phyloP scores from a whole-genome alignment of 2,329 filamentous ascomycete genomes.

The Hymenoscyphus albidus region DNA sequence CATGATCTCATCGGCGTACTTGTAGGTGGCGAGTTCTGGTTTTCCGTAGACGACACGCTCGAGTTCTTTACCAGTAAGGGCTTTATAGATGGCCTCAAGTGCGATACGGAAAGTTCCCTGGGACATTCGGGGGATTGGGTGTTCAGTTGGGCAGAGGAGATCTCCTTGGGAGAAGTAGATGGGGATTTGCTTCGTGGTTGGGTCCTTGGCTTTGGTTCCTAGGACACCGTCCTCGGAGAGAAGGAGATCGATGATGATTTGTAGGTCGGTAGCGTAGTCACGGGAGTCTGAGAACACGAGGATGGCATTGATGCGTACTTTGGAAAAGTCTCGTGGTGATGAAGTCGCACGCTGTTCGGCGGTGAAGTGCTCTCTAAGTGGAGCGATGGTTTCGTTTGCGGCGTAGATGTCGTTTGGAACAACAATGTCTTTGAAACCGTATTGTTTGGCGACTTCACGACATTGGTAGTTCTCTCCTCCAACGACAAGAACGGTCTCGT shows the following conservation, averaged over 20 bases:
- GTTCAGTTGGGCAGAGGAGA: constrained; percentile 60
- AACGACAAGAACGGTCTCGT: constrained; percentile 70
- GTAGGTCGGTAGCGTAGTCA: constrained; percentile 71
- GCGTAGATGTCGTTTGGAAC: constrained; percentile 72
- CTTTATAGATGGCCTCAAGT: constrained; percentile 70
- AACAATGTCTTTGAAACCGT: constrained; percentile 70
- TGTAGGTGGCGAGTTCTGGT: constrained; percentile 72
- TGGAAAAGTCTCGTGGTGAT: constrained; percentile 66
- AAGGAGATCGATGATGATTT: constrained; percentile 71
- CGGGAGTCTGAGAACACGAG: constrained; percentile 71
- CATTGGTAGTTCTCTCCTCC: constrained; percentile 73
- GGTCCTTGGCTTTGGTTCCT: constrained; percentile 62
- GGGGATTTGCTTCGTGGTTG: constrained; percentile 62
- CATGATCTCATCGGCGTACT: constrained; percentile 72
- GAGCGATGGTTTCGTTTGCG: constrained; percentile 65
- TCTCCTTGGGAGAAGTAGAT: constrained; percentile 71
- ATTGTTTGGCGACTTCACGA: constrained; percentile 67
- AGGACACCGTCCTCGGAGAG: constrained; percentile 64
- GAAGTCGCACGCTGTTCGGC: constrained; percentile 64
- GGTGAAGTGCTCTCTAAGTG: constrained; percentile 62
- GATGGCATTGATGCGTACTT: constrained; percentile 69
- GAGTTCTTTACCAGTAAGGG: constrained; percentile 64
- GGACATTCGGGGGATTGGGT: constrained; percentile 65
- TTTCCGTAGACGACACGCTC: constrained; percentile 76
- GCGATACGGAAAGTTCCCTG: constrained; percentile 73